Percentiles rank a stretch among this genome's conserved stretches.
phyloP scores from a whole-genome alignment of 1,284 basidiomycete genomes.

The Rhodotorula glutinis region DNA sequence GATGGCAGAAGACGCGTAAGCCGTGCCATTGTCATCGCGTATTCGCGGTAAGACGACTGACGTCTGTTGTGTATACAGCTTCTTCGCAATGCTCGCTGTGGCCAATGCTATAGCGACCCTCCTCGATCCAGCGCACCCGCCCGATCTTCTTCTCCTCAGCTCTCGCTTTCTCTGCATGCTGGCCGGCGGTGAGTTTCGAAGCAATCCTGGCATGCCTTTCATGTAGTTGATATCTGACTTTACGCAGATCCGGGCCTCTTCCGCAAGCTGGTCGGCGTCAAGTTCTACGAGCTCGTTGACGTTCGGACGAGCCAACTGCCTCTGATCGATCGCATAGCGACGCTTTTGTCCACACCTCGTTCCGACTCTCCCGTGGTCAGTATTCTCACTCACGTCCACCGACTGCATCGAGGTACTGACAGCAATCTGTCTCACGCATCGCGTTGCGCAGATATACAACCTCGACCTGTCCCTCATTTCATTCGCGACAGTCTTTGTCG shows the following conservation, averaged over 20 bases:
- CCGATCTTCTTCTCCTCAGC: constrained; percentile 8
- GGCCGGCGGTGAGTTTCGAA: constrained; percentile 3
- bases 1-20: constrained; percentile 20
- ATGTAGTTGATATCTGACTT: too few species aligned
- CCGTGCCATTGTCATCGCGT: too few species aligned
- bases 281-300: constrained; percentile 25
- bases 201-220: too few species aligned
- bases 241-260: constrained; percentile 22
- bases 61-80: background rate
- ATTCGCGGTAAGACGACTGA: background rate
- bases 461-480: constrained; percentile 22
- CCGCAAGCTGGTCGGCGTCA: constrained; percentile 18
- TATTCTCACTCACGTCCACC: background rate
- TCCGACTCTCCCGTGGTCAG: background rate
- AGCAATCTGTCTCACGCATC: too few species aligned
- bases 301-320: constrained; percentile 16
- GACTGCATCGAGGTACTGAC: too few species aligned
- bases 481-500: constrained; percentile 18
- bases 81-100: constrained; percentile 12
- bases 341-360: constrained; percentile 11
- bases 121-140: constrained; percentile 28
- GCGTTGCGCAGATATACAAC: background rate
- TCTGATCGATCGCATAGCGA: constrained; percentile 29
- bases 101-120: constrained; percentile 20
- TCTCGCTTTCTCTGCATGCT: constrained; percentile 16